A percentile compares a stretch with the other conserved stretches of the same genome.
Evolutionary conservation across 495 filamentous ascomycete species (phyloP).

Genomic region (Aspergillus heteromorphus): DNA sequence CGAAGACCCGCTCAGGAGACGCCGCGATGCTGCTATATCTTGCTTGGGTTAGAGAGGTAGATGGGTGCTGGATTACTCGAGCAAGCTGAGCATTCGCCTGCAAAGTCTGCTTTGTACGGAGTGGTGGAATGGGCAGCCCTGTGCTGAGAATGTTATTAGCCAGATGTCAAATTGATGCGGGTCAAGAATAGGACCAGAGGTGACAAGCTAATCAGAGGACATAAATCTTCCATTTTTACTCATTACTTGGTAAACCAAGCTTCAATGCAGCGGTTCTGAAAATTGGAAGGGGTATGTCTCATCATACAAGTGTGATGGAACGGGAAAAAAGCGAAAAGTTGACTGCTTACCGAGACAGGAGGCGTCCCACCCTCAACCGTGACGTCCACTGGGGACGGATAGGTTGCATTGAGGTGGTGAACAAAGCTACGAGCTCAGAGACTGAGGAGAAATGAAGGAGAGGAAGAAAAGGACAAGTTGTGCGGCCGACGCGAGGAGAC

Average conservation of each 20-base stretch:
- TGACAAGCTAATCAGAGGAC: slow-evolving; percentile 15
- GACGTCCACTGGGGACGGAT: slow-evolving; percentile 31
- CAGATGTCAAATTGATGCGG: background rate
- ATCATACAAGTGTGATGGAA: slow-evolving; percentile 35
- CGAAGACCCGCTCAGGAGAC: slow-evolving; percentile 35
- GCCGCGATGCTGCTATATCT: slow-evolving; percentile 28
- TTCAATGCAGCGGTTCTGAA: slow-evolving; percentile 97
- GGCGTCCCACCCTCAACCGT: slow-evolving; percentile 20
- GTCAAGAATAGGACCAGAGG: slow-evolving; percentile 10
- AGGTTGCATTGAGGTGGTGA: slow-evolving; percentile 29
- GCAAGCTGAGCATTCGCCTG: background rate
- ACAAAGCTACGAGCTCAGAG: slow-evolving; percentile 12
- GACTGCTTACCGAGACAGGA: slow-evolving; percentile 33
- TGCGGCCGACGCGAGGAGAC: slow-evolving; percentile 10
- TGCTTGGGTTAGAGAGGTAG: background rate
- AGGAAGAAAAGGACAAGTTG: slow-evolving; percentile 9
- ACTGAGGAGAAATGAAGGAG: slow-evolving; percentile 5
- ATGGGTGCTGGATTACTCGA: slow-evolving; percentile 4
- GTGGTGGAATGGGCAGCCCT: slow-evolving; percentile 14
- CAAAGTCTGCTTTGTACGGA: slow-evolving; percentile 1
- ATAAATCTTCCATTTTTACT: slow-evolving; percentile 30
- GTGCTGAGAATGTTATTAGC: slow-evolving; percentile 22
- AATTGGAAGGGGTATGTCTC: slow-evolving; percentile 41
- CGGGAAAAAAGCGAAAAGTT: slow-evolving; percentile 9
- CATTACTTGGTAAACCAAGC: slow-evolving; percentile 40